These are phyloP conservation scores for Dryas integrifolia DNA, from an alignment of 331 rosid genomes.

Conservation along the genomic window DNA sequence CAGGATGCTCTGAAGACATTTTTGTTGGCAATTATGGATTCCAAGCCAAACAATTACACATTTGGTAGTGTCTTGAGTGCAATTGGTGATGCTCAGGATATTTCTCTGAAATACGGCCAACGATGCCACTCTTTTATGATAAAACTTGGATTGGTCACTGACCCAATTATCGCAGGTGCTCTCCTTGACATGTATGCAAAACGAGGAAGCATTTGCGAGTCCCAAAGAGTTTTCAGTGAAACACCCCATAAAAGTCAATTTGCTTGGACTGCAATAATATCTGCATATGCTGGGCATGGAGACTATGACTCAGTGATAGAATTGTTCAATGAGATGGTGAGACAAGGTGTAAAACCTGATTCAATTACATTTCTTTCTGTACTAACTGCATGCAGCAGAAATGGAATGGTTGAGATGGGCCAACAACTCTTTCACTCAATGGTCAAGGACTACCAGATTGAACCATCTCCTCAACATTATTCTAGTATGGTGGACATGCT, in stretches of 20 bases:
- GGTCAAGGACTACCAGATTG: constrained; percentile 58
- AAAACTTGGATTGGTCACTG: constrained; percentile 55
- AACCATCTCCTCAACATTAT: constrained; percentile 67
- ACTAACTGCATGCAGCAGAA: constrained; percentile 72
- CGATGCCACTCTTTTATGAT: constrained; percentile 64
- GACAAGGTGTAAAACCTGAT: constrained; percentile 56
- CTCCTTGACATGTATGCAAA: constrained; percentile 92
- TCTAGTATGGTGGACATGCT: constrained; percentile 84
- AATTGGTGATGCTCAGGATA: constrained; percentile 64
- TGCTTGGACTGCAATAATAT: constrained; percentile 84
- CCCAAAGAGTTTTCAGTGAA: constrained; percentile 64
- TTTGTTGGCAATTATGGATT: constrained; percentile 49
- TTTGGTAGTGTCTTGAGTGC: constrained; percentile 85
- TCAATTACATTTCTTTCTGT: constrained; percentile 79
- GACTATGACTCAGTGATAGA: constrained; percentile 60
- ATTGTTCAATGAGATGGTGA: constrained; percentile 63
- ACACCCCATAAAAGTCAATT: constrained; percentile 50
- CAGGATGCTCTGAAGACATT: constrained; percentile 65
- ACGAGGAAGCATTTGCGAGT: constrained; percentile 73
- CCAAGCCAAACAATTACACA: constrained; percentile 74
- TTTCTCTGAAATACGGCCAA: constrained; percentile 73
- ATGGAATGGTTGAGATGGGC: constrained; percentile 77
- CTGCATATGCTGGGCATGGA: constrained; percentile 77
- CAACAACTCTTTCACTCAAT: constrained; percentile 51
- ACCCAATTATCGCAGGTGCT: constrained; percentile 64